Percentiles rank a stretch among this genome's conserved stretches.
Conservation (phyloP, 345 rosid genomes). For the Mallotus nudiflorus region DNA sequence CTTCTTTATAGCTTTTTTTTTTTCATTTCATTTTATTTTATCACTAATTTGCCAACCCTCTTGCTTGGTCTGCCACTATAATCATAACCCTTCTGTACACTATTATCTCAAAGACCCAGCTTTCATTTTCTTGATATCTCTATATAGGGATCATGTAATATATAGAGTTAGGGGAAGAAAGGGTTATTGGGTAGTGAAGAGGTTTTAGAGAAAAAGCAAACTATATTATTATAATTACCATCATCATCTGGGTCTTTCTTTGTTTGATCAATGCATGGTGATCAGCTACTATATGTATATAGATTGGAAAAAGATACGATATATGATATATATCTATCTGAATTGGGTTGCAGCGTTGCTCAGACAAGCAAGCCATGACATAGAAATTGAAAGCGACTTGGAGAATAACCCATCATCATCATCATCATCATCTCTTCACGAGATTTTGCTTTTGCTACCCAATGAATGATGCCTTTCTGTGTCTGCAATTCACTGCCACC, state of each 20-base stretch:
- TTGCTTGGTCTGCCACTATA: slow-evolving; percentile 52
- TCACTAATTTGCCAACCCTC: slow-evolving; percentile 22
- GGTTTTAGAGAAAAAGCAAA: slow-evolving; percentile 15
- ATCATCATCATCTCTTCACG: slow-evolving; percentile 60
- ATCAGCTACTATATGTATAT: slow-evolving; percentile 20
- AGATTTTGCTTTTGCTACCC: slow-evolving; percentile 60
- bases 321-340: slow-evolving; percentile 39
- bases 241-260: slow-evolving; percentile 28
- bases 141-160: slow-evolving; percentile 32
- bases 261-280: slow-evolving; percentile 34
- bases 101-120: slow-evolving; percentile 26
- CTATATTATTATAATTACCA: slow-evolving; percentile 5
- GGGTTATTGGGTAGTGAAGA: slow-evolving; percentile 29
- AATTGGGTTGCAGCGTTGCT: slow-evolving; percentile 37
- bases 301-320: slow-evolving; percentile 30
- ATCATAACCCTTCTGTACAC: slow-evolving; percentile 58
- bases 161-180: slow-evolving; percentile 22
- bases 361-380: slow-evolving; percentile 51
- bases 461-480: slow-evolving; percentile 67
- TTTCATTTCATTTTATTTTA: not conserved
- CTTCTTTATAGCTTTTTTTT: not conserved
- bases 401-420: slow-evolving; percentile 69
- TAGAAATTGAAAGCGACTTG: slow-evolving; percentile 53
- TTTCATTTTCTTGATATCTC: slow-evolving; percentile 14
- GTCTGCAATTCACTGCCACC: slow-evolving; percentile 48